phyloP scores from a whole-genome alignment of 1,139 yeast species.

The Candida sojae region DNA sequence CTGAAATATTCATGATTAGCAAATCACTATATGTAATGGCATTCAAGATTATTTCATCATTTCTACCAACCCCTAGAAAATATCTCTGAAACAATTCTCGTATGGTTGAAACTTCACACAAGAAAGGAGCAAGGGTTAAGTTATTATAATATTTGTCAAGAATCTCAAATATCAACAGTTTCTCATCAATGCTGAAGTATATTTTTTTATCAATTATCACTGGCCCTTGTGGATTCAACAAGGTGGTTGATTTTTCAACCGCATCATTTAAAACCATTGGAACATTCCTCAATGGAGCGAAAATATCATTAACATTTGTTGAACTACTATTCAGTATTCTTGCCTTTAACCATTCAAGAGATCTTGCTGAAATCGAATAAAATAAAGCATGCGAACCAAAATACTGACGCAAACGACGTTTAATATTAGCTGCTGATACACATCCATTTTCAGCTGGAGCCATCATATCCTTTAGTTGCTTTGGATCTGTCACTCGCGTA shows the following conservation, averaged over 20 bases:
- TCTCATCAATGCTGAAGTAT: constrained; percentile 8
- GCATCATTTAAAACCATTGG: constrained; percentile 13
- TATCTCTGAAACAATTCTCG: constrained; percentile 14
- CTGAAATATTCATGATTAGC: constrained; percentile 19
- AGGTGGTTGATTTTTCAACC: constrained; percentile 7
- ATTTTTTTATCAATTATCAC: constrained; percentile 1
- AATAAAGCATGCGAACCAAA: constrained; percentile 21
- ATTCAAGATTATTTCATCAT: constrained; percentile 9
- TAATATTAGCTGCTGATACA: constrained; percentile 4
- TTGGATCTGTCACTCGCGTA: constrained; percentile 6
- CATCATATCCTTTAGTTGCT: constrained; percentile 13
- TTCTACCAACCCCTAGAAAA: constrained; percentile 9
- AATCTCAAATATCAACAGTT: constrained; percentile 11
- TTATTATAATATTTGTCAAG: constrained; percentile 11
- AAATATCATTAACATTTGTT: constrained; percentile 8
- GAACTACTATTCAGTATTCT: constrained; percentile 10
- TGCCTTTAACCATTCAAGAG: constrained; percentile 18
- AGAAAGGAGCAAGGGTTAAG: constrained; percentile 9
- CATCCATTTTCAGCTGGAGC: constrained; percentile 12
- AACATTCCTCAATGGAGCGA: constrained; percentile 12
- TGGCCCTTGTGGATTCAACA: constrained; percentile 1
- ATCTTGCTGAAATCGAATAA: constrained; percentile 19
- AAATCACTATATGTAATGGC: constrained; percentile 14
- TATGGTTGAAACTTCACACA: constrained; percentile 9
- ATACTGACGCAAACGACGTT: constrained; percentile 12